Conservation (phyloP, 176 grass and related monocot species). For the Bonia amplexicaulis region DNA sequence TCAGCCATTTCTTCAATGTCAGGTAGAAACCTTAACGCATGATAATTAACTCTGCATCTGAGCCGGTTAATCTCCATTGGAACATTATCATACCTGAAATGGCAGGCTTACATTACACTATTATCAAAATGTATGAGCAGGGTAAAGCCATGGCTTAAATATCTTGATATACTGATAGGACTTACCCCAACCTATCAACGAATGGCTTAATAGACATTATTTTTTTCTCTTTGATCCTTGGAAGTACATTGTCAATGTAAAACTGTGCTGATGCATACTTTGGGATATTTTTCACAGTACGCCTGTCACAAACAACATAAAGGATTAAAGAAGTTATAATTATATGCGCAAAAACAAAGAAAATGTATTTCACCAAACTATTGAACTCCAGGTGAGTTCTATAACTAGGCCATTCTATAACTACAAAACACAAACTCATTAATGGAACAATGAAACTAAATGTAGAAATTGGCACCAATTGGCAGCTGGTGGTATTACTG, state of each 20-base stretch:
- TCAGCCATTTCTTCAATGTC: slow-evolving; percentile 97
- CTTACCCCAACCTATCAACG: slow-evolving; percentile 95
- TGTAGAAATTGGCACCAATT: not conserved
- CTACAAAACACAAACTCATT: not conserved
- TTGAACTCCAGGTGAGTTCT: not conserved
- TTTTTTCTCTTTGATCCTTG: slow-evolving; percentile 94
- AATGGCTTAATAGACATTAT: slow-evolving; percentile 99
- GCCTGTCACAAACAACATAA: slow-evolving; percentile 39
- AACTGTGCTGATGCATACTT: slow-evolving; percentile 96
- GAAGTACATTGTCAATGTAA: slow-evolving; percentile 98
- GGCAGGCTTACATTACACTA: not conserved
- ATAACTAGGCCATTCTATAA: not conserved
- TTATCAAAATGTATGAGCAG: slow-evolving; percentile 6
- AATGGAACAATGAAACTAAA: not conserved
- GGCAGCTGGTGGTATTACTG: not conserved
- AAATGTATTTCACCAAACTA: not conserved
- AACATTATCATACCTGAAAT: slow-evolving; percentile 96
- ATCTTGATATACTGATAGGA: slow-evolving; percentile 15
- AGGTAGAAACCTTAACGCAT: slow-evolving; percentile 96
- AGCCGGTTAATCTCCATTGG: slow-evolving; percentile 93
- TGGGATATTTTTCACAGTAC: slow-evolving; percentile 94
- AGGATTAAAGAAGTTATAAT: not conserved
- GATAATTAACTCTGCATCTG: slow-evolving; percentile 96
- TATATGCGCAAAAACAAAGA: not conserved
- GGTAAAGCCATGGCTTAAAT: not conserved